Conservation (phyloP, 169 alveolate species). For the Plasmodium gaboni region DNA sequence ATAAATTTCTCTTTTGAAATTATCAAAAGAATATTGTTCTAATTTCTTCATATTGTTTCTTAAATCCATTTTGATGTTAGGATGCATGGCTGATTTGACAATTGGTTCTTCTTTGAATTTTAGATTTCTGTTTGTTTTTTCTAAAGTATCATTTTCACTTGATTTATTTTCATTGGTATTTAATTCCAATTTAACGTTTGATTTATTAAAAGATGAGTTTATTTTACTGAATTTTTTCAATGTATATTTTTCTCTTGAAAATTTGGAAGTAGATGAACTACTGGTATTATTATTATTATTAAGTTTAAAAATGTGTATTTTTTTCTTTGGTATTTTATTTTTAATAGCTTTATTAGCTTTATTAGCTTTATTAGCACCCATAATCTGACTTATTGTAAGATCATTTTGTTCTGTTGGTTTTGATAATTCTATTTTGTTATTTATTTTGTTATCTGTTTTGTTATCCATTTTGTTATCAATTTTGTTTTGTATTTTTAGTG, state of each 20-base stretch:
- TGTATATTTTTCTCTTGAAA: constrained; percentile 44
- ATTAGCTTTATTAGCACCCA: background rate
- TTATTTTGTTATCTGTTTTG: background rate
- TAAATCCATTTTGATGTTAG: constrained; percentile 56
- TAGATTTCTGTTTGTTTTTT: constrained; percentile 24
- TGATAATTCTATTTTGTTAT: background rate
- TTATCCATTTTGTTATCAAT: background rate
- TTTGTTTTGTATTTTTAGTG: background rate
- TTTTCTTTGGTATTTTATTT: constrained; percentile 10
- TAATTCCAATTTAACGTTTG: constrained; percentile 24
- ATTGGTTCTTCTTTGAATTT: constrained; percentile 49
- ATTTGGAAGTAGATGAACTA: background rate
- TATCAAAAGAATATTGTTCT: constrained; percentile 30
- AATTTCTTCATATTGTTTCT: constrained; percentile 17
- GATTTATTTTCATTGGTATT: constrained; percentile 12
- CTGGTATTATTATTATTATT: constrained; percentile 1
- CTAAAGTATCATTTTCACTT: constrained; percentile 20
- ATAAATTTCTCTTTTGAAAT: constrained; percentile 55
- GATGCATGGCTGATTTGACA: constrained; percentile 37
- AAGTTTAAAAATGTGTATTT: constrained; percentile 24
- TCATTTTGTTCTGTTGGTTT: constrained; percentile 6
- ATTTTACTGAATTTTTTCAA: constrained; percentile 20
- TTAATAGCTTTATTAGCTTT: background rate
- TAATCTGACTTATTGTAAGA: too few species aligned
- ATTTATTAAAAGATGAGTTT: background rate